Conservation (phyloP, 495 filamentous ascomycete species). For the Cercophora sp. region DNA sequence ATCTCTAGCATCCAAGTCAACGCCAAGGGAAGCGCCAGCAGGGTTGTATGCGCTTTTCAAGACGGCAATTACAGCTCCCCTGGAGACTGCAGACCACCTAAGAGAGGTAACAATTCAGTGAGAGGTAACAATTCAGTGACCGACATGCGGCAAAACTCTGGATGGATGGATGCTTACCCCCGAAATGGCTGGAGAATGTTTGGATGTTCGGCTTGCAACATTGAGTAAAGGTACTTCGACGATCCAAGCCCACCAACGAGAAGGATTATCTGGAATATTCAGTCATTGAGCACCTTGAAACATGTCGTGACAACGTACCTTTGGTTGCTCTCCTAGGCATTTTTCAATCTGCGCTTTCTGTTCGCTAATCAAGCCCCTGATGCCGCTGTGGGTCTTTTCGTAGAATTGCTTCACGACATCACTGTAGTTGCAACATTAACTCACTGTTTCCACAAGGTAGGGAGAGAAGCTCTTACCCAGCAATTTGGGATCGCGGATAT, state of each 20-base stretch:
- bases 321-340: neutral
- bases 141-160: too few species aligned
- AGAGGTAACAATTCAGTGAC: too few species aligned
- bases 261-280: slow-evolving; percentile 16
- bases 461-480: neutral
- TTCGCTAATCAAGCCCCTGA: neutral
- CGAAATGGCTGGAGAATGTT: neutral
- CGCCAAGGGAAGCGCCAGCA: neutral
- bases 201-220: slow-evolving; percentile 9
- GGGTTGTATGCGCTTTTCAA: neutral
- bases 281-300: too few species aligned
- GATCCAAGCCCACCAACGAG: slow-evolving; percentile 26
- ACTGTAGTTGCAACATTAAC: neutral
- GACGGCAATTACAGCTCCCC: neutral
- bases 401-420: neutral
- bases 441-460: neutral
- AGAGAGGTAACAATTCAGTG: too few species aligned
- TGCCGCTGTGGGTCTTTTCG: slow-evolving; percentile 6
- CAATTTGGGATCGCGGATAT: slow-evolving; percentile 1
- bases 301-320: too few species aligned
- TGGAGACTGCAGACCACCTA: neutral
- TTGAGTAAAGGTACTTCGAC: slow-evolving; percentile 20
- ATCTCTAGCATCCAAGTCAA: neutral
- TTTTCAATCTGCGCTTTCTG: neutral
- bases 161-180: too few species aligned